Conservation (phyloP, 2,329 filamentous ascomycete species). For the Diaporthe destruens region DNA sequence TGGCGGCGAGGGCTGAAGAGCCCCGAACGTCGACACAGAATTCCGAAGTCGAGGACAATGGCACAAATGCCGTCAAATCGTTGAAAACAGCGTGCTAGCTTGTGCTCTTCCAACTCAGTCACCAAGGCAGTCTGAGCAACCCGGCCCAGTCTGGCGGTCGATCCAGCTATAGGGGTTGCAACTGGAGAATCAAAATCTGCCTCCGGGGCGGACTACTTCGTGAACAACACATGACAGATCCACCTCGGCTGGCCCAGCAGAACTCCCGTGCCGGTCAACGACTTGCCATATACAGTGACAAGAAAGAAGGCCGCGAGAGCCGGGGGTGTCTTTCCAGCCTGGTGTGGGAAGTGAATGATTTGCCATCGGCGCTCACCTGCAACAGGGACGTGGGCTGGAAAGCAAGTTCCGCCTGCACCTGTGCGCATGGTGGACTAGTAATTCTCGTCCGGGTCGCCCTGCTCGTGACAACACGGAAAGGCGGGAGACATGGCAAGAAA, state of each 20-base stretch:
- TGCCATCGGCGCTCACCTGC: no score
- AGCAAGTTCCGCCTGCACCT: not conserved
- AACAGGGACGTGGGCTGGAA: not conserved
- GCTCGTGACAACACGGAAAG: not conserved
- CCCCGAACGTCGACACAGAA: no score
- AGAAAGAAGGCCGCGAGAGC: not conserved
- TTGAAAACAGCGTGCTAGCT: not conserved
- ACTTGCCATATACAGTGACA: not conserved
- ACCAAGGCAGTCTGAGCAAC: not conserved
- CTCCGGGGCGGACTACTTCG: not conserved
- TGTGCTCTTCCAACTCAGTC: not conserved
- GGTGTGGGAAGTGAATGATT: not conserved
- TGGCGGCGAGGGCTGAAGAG: no score
- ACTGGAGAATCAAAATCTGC: not conserved
- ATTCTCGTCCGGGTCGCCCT: not conserved
- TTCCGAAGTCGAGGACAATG: no score
- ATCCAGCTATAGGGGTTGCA: not conserved
- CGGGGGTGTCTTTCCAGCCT: not conserved
- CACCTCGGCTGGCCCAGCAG: no score
- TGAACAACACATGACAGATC: not conserved
- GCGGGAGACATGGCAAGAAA: not conserved
- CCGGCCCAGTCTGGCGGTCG: not conserved
- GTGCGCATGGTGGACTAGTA: not conserved
- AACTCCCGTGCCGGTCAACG: not conserved
- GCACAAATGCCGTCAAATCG: no score